A percentile compares a stretch with the other conserved stretches of the same genome.
Conservation (phyloP, 345 rosid species). For the Rhizophora apiculata region DNA sequence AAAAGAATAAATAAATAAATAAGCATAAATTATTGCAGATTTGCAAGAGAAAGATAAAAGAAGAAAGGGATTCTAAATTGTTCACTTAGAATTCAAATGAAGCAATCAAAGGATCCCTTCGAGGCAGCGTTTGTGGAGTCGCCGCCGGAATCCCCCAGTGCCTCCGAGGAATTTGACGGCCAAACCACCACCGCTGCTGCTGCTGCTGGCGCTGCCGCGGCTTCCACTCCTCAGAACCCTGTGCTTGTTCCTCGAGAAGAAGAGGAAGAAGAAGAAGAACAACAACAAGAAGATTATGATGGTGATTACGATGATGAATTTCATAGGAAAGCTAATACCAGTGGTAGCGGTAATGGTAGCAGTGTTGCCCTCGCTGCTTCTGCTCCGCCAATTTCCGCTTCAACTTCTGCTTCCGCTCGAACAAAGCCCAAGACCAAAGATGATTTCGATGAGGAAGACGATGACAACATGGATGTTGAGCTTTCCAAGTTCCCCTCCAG, state of each 20-base stretch:
- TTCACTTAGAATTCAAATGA: conserved; percentile 34
- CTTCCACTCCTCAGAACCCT: conserved; percentile 10
- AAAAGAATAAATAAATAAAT: no score
- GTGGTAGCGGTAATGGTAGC: not conserved
- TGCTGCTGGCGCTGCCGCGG: conserved; percentile 10
- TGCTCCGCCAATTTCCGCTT: conserved; percentile 24
- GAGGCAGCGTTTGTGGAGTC: conserved; percentile 86
- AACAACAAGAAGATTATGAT: no score
- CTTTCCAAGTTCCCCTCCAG: conserved; percentile 65
- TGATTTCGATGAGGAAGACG: conserved; percentile 79
- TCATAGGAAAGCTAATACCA: no score
- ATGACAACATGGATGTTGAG: conserved; percentile 88
- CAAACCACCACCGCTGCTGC: conserved; percentile 22
- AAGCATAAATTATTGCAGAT: no score
- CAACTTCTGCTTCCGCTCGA: conserved; percentile 14
- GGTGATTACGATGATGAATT: no score
- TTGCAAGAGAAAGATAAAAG: not conserved
- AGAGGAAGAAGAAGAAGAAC: conserved; percentile 1
- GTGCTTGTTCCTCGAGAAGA: not conserved
- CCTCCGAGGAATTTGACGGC: conserved; percentile 36
- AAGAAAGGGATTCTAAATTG: not conserved
- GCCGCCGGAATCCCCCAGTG: conserved; percentile 60
- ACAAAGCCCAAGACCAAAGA: conserved; percentile 45
- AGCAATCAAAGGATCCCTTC: conserved; percentile 85
- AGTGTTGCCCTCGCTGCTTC: not conserved